Base-by-base conservation (phyloP, 768 basidiomycete genomes). In the Hypholoma fasciculare region DNA sequence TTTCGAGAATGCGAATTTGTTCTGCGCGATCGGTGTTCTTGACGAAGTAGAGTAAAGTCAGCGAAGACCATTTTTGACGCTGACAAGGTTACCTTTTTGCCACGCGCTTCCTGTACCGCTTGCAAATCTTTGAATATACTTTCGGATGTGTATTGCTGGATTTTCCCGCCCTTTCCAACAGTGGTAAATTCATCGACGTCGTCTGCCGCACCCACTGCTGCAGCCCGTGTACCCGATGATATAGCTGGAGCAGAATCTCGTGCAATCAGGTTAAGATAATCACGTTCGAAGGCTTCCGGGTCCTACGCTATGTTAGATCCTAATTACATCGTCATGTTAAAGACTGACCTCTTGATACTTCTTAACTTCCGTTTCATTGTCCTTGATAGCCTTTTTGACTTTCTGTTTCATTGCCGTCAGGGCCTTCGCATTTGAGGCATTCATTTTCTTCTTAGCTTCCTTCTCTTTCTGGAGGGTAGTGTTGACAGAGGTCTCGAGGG, bases 321-420 rank as follows among this genome's bases (percentile, higher is more conserved):
- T 46, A 39, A 58, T 20, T 40, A 26, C 27, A 19, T 12, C 6
- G 39, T 19, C 37, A 7, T 7, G 38, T 30, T 7, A 30, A 7
- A 17, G 14, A 69, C 83, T 63, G 65, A 94, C 95, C 71, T 84
- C 81, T 68, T 90, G 88, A 76, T 87, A 98, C 58, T 83, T 83
- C 69, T 86, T 86, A 42, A 96, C 72, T 63, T 92, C 89, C 11
- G 72, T 73, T 75, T 98, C 97, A 69, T 92, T 83, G 71, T 98
- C 97, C 72, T 95, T 96, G 55, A 80, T 66, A 9, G 89, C 82
- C 77, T 96, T 98, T 78, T 91, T 96, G 55, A 98, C 82, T 73
- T 96, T 97, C 75, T 98, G 96, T 76, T 96, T 98, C 88, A 98
- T 90, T n/a, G 91, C 90, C 52, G 94, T 98, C 63, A 98, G 82